Conservation (phyloP, 495 filamentous ascomycete species). For the Daldinia bambusicola region DNA sequence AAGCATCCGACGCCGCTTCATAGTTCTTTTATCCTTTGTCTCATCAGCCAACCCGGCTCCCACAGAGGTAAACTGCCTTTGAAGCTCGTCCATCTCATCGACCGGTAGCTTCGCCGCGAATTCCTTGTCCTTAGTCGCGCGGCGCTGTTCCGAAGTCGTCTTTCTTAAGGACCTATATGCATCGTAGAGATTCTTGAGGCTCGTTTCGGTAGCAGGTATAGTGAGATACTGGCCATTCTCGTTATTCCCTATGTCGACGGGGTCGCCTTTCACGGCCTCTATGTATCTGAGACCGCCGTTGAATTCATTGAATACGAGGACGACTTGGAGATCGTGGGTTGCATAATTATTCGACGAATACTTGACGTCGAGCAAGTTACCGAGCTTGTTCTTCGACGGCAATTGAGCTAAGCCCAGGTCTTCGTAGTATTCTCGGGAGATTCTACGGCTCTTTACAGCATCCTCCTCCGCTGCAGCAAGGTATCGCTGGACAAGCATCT, state of each 20-base stretch:
- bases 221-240: constrained; percentile 12
- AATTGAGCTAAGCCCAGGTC: constrained; percentile 16
- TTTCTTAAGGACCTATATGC: constrained; percentile 23
- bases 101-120: constrained; percentile 26
- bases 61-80: constrained; percentile 18
- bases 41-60: background rate
- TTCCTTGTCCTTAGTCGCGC: constrained; percentile 31
- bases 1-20: constrained; percentile 30
- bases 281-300: constrained; percentile 11
- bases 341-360: constrained; percentile 24
- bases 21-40: constrained; percentile 1
- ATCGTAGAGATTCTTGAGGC: constrained; percentile 38
- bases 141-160: constrained; percentile 28
- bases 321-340: constrained; percentile 27
- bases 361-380: constrained; percentile 37
- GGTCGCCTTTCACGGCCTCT: constrained; percentile 24
- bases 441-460: constrained; percentile 15
- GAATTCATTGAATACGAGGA: constrained; percentile 9
- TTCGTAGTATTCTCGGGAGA: constrained; percentile 40
- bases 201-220: constrained; percentile 25
- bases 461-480: background rate
- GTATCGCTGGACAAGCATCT: constrained; percentile 28
- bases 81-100: constrained; percentile 27
- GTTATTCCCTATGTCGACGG: background rate
- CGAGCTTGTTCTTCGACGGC: constrained; percentile 35